Evolutionary conservation across 306 rosid species (phyloP).

Genomic region (Sechiopsis laciniata): DNA sequence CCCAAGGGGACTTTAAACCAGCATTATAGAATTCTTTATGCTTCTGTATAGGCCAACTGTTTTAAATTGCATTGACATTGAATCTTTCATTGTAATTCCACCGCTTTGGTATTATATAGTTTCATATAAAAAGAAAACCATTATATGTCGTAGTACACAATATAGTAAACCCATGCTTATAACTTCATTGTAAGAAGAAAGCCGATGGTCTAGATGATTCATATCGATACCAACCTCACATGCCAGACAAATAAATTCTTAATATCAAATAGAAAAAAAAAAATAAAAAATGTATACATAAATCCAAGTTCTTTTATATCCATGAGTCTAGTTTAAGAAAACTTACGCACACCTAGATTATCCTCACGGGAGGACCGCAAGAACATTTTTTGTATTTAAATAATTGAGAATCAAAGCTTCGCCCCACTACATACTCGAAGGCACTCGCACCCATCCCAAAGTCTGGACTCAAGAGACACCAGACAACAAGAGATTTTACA

Average conservation of each 20-base stretch:
- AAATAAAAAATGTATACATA: not conserved
- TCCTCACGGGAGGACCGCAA: too few relatives aligned
- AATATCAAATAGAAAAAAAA: not conserved
- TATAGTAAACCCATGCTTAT: slow-evolving; percentile 1
- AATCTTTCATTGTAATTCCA: not conserved
- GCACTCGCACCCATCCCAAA: too few relatives aligned
- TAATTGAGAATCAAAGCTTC: too few relatives aligned
- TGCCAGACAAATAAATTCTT: not conserved
- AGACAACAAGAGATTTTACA: too few relatives aligned
- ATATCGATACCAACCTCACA: not conserved
- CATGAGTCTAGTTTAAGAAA: too few relatives aligned
- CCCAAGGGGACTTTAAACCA: too few relatives aligned
- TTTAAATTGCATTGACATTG: slow-evolving; percentile 1
- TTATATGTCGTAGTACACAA: not conserved
- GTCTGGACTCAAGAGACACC: too few relatives aligned
- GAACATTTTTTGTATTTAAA: too few relatives aligned
- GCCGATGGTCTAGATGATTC: not conserved
- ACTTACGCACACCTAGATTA: too few relatives aligned
- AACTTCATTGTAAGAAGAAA: not conserved
- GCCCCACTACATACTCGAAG: too few relatives aligned
- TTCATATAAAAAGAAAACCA: not conserved
- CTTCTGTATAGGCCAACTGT: not conserved
- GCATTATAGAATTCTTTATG: not conserved
- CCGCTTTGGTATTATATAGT: not conserved
- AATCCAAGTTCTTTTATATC: too few relatives aligned